These are phyloP conservation scores for Elaphomyces granulatus DNA, from an alignment of 495 filamentous ascomycete genomes.

Conservation along the genomic window DNA sequence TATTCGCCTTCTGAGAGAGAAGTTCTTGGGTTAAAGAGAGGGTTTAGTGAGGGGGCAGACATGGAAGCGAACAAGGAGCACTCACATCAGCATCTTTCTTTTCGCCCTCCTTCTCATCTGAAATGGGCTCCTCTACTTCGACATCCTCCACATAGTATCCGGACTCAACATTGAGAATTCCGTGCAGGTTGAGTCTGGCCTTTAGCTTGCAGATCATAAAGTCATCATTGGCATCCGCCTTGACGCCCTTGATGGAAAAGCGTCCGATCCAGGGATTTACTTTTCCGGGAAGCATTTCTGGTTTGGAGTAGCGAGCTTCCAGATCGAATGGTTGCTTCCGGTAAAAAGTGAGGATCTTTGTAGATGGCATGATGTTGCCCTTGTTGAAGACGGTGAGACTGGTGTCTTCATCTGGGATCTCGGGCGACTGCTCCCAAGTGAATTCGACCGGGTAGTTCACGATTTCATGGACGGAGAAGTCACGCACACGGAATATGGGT, in stretches of 20 bases:
- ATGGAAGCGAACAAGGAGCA: constrained; percentile 9
- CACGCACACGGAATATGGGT: constrained; percentile 94
- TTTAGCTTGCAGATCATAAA: constrained; percentile 99
- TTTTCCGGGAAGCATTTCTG: constrained; percentile 81
- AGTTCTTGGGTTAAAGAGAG: constrained; percentile 1
- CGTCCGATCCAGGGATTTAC: constrained; percentile 87
- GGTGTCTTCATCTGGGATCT: constrained; percentile 98
- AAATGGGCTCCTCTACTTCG: constrained; percentile 87
- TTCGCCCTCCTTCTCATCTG: constrained; percentile 42
- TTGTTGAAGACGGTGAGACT: constrained; percentile 95
- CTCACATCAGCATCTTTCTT: constrained; percentile 64
- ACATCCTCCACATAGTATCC: constrained; percentile 98
- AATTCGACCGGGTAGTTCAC: constrained; percentile 99
- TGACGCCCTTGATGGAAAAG: constrained; percentile 86
- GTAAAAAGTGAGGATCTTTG: constrained; percentile 99
- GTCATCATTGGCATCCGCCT: constrained; percentile 73
- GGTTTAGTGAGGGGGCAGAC: not conserved
- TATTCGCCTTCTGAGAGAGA: not conserved
- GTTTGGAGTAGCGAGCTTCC: constrained; percentile 83
- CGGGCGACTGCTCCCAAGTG: constrained; percentile 96
- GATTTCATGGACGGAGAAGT: constrained; percentile 94
- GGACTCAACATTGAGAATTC: constrained; percentile 89
- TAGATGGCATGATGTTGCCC: constrained; percentile 95
- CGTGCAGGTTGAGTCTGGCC: constrained; percentile 92
- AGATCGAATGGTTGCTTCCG: constrained; percentile 95